phyloP scores from a whole-genome alignment of 371 early-diverging fungal species.

The Mucor velutinosus region DNA sequence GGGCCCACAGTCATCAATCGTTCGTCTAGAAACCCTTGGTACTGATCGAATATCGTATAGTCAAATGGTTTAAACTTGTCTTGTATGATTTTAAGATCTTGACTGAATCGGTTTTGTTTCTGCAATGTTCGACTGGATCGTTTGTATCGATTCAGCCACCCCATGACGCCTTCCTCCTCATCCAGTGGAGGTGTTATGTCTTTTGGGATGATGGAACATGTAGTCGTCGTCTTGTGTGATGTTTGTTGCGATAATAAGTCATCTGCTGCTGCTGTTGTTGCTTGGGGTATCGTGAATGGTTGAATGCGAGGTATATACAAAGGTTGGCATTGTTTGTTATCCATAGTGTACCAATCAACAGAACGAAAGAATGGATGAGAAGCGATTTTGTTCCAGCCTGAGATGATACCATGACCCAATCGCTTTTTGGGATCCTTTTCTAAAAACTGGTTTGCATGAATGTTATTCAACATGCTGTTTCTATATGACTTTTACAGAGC shows the following conservation, averaged over 20 bases:
- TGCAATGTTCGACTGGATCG: neutral
- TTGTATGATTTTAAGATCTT: constrained; percentile 30
- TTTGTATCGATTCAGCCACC: constrained; percentile 12
- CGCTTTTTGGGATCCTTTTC: constrained; percentile 40
- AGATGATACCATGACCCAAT: constrained; percentile 37
- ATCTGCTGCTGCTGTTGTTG: neutral
- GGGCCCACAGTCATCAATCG: constrained; percentile 57
- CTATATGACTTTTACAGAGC: neutral
- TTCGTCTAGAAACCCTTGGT: constrained; percentile 55
- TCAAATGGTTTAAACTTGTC: constrained; percentile 56
- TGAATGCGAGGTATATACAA: constrained; percentile 40
- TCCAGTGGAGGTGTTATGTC: constrained; percentile 19
- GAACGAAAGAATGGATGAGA: constrained; percentile 44
- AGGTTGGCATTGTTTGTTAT: constrained; percentile 43
- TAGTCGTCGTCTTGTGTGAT: neutral
- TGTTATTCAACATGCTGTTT: neutral
- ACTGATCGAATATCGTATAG: constrained; percentile 58
- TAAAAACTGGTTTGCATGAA: constrained; percentile 28
- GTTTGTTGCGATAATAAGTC: neutral
- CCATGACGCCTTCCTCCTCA: constrained; percentile 15
- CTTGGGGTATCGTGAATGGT: neutral
- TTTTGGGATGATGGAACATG: neutral
- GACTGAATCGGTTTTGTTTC: constrained; percentile 9
- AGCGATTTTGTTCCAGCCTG: constrained; percentile 36
- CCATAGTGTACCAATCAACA: constrained; percentile 41